Evolutionary conservation across 805 yeast genomes (phyloP), one percentile per base, ranked within the genome.

Genomic region (Pichia rugopelliculosa): DNA sequence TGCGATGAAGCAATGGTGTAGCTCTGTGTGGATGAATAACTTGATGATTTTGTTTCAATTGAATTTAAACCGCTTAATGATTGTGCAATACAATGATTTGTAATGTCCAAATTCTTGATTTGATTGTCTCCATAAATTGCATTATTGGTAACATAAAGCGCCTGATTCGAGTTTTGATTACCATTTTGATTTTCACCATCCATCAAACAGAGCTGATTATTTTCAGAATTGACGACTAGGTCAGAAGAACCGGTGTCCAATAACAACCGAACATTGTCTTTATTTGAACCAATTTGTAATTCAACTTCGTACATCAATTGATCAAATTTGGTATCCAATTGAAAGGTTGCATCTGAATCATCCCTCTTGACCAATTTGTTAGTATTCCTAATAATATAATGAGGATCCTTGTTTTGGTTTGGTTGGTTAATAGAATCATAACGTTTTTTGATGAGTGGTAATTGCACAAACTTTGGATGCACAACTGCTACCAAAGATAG

Each of bases 191-290:
- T 25, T 10, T 23, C 36, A 17, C 13, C 25, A 39, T 45, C 44
- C 8, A 18, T 22, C 13, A 41, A 25, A 36, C 55, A 52, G 7
- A 20, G 17, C 3, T 15, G 3, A 36, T 53, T 50, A 15, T 43
- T n/a, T 4, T 20, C 18, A n/a, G 48, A 24, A 38, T 73, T 69
- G 10, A 81, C 76, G 84, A 85, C 80, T 15, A 82, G 64, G 56
- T 82, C 88, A 0, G 83, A 72, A 0, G 87, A 80, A 1, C 87
- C 89, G 1, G 87, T 82, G 55, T 82, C 89, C 13, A 82, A 56
- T 25, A 79, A 59, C 11, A 81, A 73, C 11, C 67, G 67, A 4
- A 81, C 66, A 18, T 65, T 62, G 55, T 79, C 80, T 1, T 68
- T 58, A 1, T 80, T 74, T 0, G 83, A 72, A 4, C 89, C 89